These are phyloP conservation scores for Pseudogymnoascus sp. DNA, from an alignment of 2,329 filamentous ascomycete species.

Conservation along the genomic window DNA sequence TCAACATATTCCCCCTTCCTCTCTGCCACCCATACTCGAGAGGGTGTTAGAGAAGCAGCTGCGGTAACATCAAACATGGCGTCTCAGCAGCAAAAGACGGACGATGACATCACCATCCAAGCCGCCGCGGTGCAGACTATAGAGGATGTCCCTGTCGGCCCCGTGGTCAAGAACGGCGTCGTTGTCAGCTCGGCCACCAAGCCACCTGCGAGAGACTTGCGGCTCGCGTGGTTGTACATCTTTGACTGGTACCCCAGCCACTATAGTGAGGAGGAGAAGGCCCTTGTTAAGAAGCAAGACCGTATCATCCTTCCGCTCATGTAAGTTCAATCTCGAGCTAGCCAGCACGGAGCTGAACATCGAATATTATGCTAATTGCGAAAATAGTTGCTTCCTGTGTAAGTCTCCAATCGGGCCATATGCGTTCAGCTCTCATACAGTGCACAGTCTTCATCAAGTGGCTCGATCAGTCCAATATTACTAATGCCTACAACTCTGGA, in stretches of 20 bases:
- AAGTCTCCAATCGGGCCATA: neutral
- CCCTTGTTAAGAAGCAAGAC: constrained; percentile 32
- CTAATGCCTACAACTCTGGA: constrained; percentile 38
- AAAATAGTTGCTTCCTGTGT: neutral
- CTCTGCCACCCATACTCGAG: neutral
- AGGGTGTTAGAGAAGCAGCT: neutral
- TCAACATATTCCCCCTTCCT: neutral
- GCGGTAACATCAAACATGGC: neutral
- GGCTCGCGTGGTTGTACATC: constrained; percentile 27
- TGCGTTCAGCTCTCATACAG: neutral
- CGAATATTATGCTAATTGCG: neutral
- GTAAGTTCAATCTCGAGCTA: constrained; percentile 17
- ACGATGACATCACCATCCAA: neutral
- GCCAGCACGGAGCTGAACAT: neutral
- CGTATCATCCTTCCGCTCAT: constrained; percentile 33
- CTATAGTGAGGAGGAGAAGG: constrained; percentile 31
- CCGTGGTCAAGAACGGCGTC: neutral
- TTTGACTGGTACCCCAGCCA: constrained; percentile 28
- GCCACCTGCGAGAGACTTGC: neutral
- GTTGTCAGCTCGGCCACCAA: neutral
- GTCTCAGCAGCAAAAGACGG: neutral
- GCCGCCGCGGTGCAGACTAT: neutral
- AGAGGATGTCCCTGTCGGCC: neutral
- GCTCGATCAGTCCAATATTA: constrained; percentile 39
- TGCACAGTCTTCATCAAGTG: constrained; percentile 33